Evolutionary conservation across 139 green algal species (phyloP).

Genomic region (Chara braunii): DNA sequence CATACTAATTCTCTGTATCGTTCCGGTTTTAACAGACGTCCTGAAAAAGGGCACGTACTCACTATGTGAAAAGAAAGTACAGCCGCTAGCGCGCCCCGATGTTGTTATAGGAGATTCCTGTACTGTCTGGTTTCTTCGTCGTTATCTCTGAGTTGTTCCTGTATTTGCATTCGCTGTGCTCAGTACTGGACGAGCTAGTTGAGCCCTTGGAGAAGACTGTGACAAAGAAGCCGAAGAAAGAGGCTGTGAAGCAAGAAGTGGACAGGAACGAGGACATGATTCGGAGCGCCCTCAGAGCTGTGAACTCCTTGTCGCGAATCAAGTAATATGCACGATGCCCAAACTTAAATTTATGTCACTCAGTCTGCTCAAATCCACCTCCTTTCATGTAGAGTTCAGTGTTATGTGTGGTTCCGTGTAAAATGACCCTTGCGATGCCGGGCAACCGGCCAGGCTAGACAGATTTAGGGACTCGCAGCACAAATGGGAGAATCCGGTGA

Average conservation of each 20-base stretch:
- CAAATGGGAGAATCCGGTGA: too few relatives aligned
- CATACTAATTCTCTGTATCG: too few relatives aligned
- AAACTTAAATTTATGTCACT: not conserved
- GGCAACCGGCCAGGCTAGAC: not conserved
- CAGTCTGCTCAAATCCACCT: not conserved
- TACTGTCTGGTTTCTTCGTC: too few relatives aligned
- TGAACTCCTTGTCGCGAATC: conserved; percentile 67
- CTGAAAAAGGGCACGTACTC: too few relatives aligned
- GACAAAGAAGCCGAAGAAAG: conserved; percentile 65
- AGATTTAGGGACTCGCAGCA: too few relatives aligned
- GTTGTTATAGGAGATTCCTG: too few relatives aligned
- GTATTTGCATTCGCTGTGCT: too few relatives aligned
- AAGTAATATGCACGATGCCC: conserved; percentile 16
- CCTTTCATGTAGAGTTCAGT: not conserved
- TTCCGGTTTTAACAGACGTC: too few relatives aligned
- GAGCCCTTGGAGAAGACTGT: conserved; percentile 85
- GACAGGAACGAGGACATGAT: conserved; percentile 96
- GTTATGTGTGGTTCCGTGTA: not conserved
- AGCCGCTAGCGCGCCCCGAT: too few relatives aligned
- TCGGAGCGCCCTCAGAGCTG: conserved; percentile 68
- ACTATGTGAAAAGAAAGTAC: too few relatives aligned
- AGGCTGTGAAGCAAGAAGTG: conserved; percentile 96
- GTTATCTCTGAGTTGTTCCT: too few relatives aligned
- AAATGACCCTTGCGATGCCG: not conserved
- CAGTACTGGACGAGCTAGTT: conserved; percentile 54